phyloP scores from a whole-genome alignment of 371 early-diverging fungal species.

The Caulochytrium protostelioides region DNA sequence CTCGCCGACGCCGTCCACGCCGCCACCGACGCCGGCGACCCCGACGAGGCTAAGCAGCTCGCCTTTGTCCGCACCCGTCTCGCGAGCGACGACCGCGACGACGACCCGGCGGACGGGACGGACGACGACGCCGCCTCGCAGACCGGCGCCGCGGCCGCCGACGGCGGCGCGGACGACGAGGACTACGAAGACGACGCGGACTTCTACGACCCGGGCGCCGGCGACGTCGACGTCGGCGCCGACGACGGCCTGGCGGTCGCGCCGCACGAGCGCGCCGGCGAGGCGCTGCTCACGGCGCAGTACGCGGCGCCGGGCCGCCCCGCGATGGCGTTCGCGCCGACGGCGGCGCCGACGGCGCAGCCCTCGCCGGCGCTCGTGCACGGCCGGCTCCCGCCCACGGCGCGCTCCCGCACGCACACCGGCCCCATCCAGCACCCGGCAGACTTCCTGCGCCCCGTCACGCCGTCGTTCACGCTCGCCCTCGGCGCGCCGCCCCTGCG shows the following conservation, averaged over 20 bases:
- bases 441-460: too few species aligned
- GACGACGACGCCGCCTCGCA: background rate
- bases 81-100: background rate
- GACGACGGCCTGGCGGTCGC: background rate
- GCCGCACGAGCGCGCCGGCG: too few species aligned
- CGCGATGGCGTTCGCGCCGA: too few species aligned
- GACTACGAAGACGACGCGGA: background rate
- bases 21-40: background rate
- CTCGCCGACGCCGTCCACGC: constrained; percentile 1
- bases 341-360: too few species aligned
- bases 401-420: too few species aligned
- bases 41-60: background rate
- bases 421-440: too few species aligned
- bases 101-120: background rate
- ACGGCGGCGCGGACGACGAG: background rate
- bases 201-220: background rate
- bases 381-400: too few species aligned
- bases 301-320: background rate
- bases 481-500: too few species aligned
- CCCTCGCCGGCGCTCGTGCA: too few species aligned
- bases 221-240: background rate
- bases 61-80: too few species aligned
- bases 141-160: background rate
- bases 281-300: background rate
- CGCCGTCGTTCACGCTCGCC: too few species aligned